Conservation (phyloP, 2,329 filamentous ascomycete species). For the Allantophomopsis lycopodina region DNA sequence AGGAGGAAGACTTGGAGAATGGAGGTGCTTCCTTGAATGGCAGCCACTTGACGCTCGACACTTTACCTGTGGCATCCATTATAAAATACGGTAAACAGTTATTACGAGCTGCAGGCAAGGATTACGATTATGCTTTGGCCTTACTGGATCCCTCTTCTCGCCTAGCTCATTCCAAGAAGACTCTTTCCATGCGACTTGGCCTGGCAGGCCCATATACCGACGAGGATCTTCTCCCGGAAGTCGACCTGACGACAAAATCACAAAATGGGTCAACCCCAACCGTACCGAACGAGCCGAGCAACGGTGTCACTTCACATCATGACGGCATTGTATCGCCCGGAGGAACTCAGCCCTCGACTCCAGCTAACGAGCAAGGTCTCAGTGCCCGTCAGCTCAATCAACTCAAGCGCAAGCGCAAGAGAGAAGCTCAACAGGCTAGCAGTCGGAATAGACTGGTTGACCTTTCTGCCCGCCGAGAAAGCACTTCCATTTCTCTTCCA, state of each 20-base stretch:
- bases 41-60: conserved; percentile 55
- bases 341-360: conserved; percentile 15
- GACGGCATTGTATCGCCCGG: conserved; percentile 21
- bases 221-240: conserved; percentile 62
- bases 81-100: conserved; percentile 75
- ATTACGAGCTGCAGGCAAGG: conserved; percentile 65
- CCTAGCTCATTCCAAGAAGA: conserved; percentile 81
- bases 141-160: conserved; percentile 70
- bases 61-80: conserved; percentile 66
- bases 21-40: conserved; percentile 24
- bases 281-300: conserved; percentile 7
- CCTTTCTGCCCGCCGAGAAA: conserved; percentile 47
- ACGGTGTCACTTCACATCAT: conserved; percentile 29
- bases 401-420: conserved; percentile 85
- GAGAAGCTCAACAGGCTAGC: conserved; percentile 75
- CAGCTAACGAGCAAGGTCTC: conserved; percentile 52
- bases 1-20: conserved; percentile 43
- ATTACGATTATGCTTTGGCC: conserved; percentile 74
- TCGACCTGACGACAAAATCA: conserved; percentile 33
- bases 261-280: conserved; percentile 11
- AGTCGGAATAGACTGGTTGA: conserved; percentile 87
- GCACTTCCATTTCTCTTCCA: conserved; percentile 36
- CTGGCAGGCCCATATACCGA: conserved; percentile 75
- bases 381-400: conserved; percentile 93
- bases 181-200: conserved; percentile 66